These are phyloP conservation scores for Fusarium kyushuense DNA, from an alignment of 2,329 filamentous ascomycete species.

Conservation along the genomic window DNA sequence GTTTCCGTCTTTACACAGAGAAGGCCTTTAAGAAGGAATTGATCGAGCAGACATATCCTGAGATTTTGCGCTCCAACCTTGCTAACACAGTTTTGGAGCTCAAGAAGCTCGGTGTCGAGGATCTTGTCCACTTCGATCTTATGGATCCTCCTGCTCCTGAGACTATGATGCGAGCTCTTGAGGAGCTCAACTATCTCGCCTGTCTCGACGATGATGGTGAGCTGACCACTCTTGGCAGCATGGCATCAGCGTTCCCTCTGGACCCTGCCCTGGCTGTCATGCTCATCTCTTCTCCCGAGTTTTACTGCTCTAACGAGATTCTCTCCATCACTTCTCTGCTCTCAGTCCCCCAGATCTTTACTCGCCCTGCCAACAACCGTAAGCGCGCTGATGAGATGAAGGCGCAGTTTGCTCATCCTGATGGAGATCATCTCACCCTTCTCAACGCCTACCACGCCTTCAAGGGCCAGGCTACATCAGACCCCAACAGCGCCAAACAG, in stretches of 20 bases:
- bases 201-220: conserved; percentile 97
- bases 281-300: conserved; percentile 97
- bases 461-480: conserved; percentile 74
- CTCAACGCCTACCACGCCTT: conserved; percentile 99
- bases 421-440: conserved; percentile 95
- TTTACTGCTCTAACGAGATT: conserved; percentile 99
- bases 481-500: conserved; percentile 77
- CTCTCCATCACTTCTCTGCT: conserved; percentile 93
- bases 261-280: conserved; percentile 96
- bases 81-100: conserved; percentile 95
- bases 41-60: conserved; percentile 96
- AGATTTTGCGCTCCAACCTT: conserved; percentile 94
- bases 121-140: conserved; percentile 97
- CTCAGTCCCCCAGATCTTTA: conserved; percentile 93
- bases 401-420: conserved; percentile 87
- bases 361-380: conserved; percentile 84
- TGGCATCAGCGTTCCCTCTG: conserved; percentile 95
- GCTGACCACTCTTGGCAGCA: conserved; percentile 83
- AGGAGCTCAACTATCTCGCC: conserved; percentile 97
- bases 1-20: conserved; percentile 97
- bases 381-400: conserved; percentile 99
- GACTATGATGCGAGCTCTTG: conserved; percentile 96
- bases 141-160: conserved; percentile 99
- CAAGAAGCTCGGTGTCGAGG: conserved; percentile 95
- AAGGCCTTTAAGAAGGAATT: conserved; percentile 96